Conservation (phyloP, 1,284 basidiomycete species). For the Ceratobasidium sp. region DNA sequence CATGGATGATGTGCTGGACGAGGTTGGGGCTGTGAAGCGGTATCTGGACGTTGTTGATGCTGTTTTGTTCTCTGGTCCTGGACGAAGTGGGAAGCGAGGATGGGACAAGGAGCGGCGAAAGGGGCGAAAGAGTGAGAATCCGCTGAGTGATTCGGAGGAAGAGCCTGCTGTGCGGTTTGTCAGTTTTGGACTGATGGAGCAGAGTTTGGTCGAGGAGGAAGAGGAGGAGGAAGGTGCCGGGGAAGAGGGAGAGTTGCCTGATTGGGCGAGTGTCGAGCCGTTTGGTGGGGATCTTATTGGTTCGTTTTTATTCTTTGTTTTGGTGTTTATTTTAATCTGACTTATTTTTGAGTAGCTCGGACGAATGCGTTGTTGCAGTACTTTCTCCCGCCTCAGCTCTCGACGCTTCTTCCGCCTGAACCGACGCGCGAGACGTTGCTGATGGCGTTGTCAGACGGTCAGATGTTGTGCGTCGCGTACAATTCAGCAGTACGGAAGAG, state of each 20-base stretch:
- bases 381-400: conserved; percentile 53
- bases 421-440: conserved; percentile 53
- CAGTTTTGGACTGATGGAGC: conserved; percentile 46
- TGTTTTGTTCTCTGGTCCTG: conserved; percentile 66
- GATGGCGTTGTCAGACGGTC: conserved; percentile 73
- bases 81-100: conserved; percentile 58
- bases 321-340: conserved; percentile 10
- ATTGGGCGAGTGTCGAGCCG: conserved; percentile 69
- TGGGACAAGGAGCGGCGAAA: conserved; percentile 54
- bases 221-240: conserved; percentile 51
- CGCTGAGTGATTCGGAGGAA: conserved; percentile 41
- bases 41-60: conserved; percentile 79
- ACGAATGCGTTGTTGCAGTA: conserved; percentile 62
- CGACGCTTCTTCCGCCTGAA: conserved; percentile 54
- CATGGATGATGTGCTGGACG: conserved; percentile 62
- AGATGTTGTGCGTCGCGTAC: conserved; percentile 80
- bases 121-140: conserved; percentile 49
- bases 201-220: conserved; percentile 54
- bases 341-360: conserved; percentile 57
- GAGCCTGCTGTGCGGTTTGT: conserved; percentile 60
- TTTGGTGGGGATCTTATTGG: conserved; percentile 66
- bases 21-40: conserved; percentile 60
- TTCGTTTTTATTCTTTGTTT: conserved; percentile 48
- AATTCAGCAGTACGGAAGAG: conserved; percentile 80
- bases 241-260: conserved; percentile 66